Conservation (phyloP, 1,284 basidiomycete species). For the Cystobasidium pallidum region DNA sequence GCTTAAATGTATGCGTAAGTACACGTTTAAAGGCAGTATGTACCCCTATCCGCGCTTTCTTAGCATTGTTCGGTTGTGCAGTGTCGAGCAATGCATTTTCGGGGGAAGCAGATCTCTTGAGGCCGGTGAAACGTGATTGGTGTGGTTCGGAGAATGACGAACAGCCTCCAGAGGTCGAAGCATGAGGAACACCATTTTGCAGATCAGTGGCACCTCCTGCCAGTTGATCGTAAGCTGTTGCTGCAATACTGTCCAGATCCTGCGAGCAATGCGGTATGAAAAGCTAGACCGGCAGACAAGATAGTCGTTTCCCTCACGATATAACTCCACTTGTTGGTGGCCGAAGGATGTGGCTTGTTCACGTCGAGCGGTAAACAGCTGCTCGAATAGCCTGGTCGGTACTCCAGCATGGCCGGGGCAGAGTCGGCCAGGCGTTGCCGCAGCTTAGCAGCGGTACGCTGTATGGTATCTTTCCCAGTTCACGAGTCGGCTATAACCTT, state of each 20-base stretch:
- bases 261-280: neutral
- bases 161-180: conserved; percentile 6
- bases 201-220: neutral
- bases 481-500: neutral
- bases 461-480: too few relatives aligned
- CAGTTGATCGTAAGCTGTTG: neutral
- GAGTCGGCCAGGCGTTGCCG: neutral
- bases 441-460: neutral
- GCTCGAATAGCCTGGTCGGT: conserved; percentile 12
- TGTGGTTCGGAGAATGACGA: too few relatives aligned
- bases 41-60: neutral
- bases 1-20: conserved; percentile 12
- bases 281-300: neutral
- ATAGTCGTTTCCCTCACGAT: neutral
- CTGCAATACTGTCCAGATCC: conserved; percentile 13
- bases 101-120: conserved; percentile 5
- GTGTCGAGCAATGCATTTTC: neutral
- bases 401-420: conserved; percentile 2
- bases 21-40: conserved; percentile 9
- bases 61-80: neutral
- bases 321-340: neutral
- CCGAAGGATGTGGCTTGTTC: neutral
- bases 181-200: neutral
- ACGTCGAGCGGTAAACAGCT: neutral
- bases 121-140: neutral